Conservation (phyloP, 768 basidiomycete genomes). For the Mycena capillaripes region DNA sequence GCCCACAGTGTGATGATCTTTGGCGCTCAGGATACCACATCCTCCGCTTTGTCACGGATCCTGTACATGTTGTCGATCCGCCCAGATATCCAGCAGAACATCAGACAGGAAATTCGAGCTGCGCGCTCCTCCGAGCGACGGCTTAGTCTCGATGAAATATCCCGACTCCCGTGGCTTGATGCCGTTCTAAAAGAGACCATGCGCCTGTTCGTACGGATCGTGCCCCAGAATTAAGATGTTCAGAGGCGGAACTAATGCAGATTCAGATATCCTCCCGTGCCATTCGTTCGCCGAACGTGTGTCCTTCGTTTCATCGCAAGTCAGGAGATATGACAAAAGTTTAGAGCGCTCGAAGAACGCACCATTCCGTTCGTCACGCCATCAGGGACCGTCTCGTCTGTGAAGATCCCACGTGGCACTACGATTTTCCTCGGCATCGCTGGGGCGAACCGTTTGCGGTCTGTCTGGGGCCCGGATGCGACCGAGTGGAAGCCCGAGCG, state of each 20-base stretch:
- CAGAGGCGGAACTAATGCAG: conserved; percentile 5
- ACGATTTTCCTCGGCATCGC: conserved; percentile 63
- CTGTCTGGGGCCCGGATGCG: conserved; percentile 64
- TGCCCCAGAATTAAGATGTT: neutral
- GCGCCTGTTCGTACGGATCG: conserved; percentile 58
- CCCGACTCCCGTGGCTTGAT: conserved; percentile 56
- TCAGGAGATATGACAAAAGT: neutral
- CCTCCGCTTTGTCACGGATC: conserved; percentile 58
- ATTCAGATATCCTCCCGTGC: conserved; percentile 59
- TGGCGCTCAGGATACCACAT: conserved; percentile 65
- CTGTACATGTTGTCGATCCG: conserved; percentile 54
- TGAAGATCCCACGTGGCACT: conserved; percentile 62
- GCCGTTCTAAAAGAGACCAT: conserved; percentile 64
- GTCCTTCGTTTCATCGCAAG: conserved; percentile 27
- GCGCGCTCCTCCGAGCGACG: conserved; percentile 41
- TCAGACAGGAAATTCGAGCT: conserved; percentile 53
- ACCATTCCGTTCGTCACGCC: conserved; percentile 53
- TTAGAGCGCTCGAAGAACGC: conserved; percentile 59
- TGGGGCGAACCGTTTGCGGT: conserved; percentile 61
- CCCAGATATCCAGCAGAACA: conserved; percentile 53
- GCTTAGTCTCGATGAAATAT: conserved; percentile 53
- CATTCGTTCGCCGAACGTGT: conserved; percentile 61
- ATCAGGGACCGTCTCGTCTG: conserved; percentile 42
- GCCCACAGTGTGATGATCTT: conserved; percentile 61
- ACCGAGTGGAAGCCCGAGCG: conserved; percentile 68